A percentile compares a stretch with the other conserved stretches of the same genome.
phyloP scores from a whole-genome alignment of 2,329 filamentous ascomycete genomes.

The Nothophaeocryptopus gaeumannii region DNA sequence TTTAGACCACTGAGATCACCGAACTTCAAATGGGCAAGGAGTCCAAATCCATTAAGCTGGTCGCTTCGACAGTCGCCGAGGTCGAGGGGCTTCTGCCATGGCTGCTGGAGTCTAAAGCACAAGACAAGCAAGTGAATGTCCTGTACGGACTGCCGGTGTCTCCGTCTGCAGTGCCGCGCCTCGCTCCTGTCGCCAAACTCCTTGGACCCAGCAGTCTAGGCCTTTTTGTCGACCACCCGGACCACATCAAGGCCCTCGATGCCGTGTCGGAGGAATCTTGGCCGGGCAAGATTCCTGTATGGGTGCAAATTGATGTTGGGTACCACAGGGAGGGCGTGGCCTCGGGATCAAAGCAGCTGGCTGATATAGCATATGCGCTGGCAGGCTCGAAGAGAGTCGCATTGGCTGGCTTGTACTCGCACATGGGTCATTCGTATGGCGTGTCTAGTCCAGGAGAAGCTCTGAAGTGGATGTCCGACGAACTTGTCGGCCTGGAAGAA shows the following conservation, averaged over 20 bases:
- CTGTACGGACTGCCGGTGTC: conserved; percentile 71
- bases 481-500: conserved; percentile 55
- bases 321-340: conserved; percentile 67
- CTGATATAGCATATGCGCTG: conserved; percentile 49
- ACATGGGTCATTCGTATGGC: conserved; percentile 70
- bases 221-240: conserved; percentile 67
- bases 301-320: conserved; percentile 73
- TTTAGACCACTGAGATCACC: conserved; percentile 63
- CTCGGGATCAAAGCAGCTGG: conserved; percentile 49
- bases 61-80: conserved; percentile 73
- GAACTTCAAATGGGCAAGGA: conserved; percentile 65
- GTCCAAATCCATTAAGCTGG: conserved; percentile 55
- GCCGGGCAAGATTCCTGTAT: conserved; percentile 53
- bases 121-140: conserved; percentile 59
- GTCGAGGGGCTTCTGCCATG: conserved; percentile 64
- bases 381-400: conserved; percentile 41
- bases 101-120: conserved; percentile 55
- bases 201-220: conserved; percentile 59
- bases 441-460: conserved; percentile 56
- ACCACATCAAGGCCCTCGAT: conserved; percentile 55
- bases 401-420: conserved; percentile 67
- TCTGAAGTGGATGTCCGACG: conserved; percentile 56
- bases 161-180: conserved; percentile 57
- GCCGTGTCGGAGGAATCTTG: conserved; percentile 45
- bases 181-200: conserved; percentile 54